Base-by-base conservation (phyloP, 768 basidiomycete genomes). In the Auriscalpium orientale region DNA sequence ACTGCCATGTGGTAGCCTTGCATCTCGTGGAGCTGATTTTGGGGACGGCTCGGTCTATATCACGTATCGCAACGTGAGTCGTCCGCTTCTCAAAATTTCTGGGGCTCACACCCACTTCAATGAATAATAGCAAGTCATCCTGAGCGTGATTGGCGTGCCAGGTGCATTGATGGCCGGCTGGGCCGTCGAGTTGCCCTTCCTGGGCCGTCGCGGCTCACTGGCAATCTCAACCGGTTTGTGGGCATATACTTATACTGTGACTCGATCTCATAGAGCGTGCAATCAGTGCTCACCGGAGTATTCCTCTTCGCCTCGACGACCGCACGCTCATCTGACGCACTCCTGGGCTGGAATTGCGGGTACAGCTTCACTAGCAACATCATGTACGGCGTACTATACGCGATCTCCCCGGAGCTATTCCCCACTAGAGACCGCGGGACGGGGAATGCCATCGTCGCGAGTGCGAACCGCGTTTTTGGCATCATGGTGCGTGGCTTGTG, bases 21-120 rank as follows among this genome's bases (percentile, higher is more conserved):
- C 78, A 18, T 83, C 72, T n/a, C 76, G 84, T 46, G 88, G 87
- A 8, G 81, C 84, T 0, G 68, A 81, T 51, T 86, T 87, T 52
- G 87, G 87, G 2, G 86, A 88, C 56, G 78, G 81, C 0, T 85
- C 84, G 4, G 67, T 82, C 3, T 81, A 86, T 61, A 84, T 83
- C 61, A 87, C 86, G 0, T 90, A 90, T 61, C 80, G 87, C 18
- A 89, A 89, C 56, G 84, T 84, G 61, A 8, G 75, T 54, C 7
- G 22, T 18, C 6, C 15, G 36, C 35, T 11, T 18, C 33, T 49
- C 5, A n/a, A 33, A 22, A 20, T 13, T 18, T 37, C 50, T 34
- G 44, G 33, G 20, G 10, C 33, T 56, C 2, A 40, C 45, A 35
- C 12, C 22, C 18, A 37, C 15, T 36, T 45, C 28, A 33, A 18